Base-by-base conservation (phyloP, 306 rosid genomes). In the Vicia sativa region DNA sequence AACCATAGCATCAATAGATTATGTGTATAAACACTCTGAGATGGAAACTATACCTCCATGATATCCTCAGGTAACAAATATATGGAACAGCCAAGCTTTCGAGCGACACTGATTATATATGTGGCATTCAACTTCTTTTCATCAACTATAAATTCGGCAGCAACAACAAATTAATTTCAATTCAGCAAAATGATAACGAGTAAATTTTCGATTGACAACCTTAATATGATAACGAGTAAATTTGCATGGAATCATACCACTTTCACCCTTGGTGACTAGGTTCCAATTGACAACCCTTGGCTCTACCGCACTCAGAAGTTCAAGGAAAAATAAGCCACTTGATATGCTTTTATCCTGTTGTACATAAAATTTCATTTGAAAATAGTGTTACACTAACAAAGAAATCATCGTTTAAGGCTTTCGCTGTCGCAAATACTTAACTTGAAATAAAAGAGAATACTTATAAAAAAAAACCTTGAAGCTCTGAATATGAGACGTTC, bases 281-380 rank as follows among this genome's bases (percentile, higher is more conserved):
- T 95, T 95, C 97, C 99, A 95, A 31, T 95, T 95, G 76, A 95
- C 97, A 67, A 95, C 91, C 75, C 99, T 87, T 11, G 97, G 91
- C 82, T 90, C 96, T 59, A 95, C 95, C 16, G 97, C 88, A 80
- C 97, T 90, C n/a, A 95, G 89, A 84, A 95, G 97, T 78, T 88
- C 96, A 54, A 95, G 91, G 75, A 95, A 79, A 89, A 95, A 95
- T 44, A 88, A 79, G 48, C 99, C 97, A 68, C 66, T 88, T 26
- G 99, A 82, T 72, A 95, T 81, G 74, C 91, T 85, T 80, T 81
- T 95, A 73, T 95, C 99, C 96, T 93, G 83, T 49, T 84, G 80
- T 43, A 70, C 39, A 65, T 3, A 70, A 4, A 72, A 74, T 7
- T 35, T 6, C 39, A 43, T 71, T 71, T 50, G 42, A 72, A 63